phyloP scores from a whole-genome alignment of 2,329 filamentous ascomycete species.

The Fusarium concolor region DNA sequence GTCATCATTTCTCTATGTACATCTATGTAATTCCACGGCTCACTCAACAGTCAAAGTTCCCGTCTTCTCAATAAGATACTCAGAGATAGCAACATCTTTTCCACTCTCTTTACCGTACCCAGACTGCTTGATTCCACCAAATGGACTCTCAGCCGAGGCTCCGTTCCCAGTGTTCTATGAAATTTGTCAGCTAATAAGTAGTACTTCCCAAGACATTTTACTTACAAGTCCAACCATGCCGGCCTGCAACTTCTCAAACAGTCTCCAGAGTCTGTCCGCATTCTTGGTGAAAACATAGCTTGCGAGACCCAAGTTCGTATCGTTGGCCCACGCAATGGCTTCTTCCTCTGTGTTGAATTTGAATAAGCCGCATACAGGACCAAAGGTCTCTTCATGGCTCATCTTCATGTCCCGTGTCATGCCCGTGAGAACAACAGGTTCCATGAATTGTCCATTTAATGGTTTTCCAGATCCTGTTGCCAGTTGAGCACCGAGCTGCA shows the following conservation, averaged over 20 bases:
- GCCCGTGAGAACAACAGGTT: background rate
- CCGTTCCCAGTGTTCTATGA: background rate
- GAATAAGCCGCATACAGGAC: background rate
- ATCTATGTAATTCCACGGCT: too few species aligned
- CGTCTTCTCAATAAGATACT: background rate
- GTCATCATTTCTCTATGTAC: too few species aligned
- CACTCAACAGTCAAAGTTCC: background rate
- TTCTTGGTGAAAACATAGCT: background rate
- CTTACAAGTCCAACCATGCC: constrained; percentile 3
- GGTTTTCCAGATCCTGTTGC: background rate
- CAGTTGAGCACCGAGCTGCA: background rate
- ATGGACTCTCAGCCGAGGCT: background rate
- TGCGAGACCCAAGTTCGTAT: background rate
- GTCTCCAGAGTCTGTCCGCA: background rate
- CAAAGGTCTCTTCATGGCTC: background rate
- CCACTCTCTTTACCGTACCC: background rate
- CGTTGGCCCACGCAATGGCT: background rate
- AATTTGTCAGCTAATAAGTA: background rate
- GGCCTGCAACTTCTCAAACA: background rate
- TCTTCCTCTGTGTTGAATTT: background rate
- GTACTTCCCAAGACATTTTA: fast-evolving
- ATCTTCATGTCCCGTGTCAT: background rate
- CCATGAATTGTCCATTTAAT: background rate
- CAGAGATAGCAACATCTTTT: background rate
- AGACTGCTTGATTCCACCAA: background rate